These are phyloP conservation scores for Gossypium sturtianum DNA, from an alignment of 345 rosid species.

Conservation along the genomic window DNA sequence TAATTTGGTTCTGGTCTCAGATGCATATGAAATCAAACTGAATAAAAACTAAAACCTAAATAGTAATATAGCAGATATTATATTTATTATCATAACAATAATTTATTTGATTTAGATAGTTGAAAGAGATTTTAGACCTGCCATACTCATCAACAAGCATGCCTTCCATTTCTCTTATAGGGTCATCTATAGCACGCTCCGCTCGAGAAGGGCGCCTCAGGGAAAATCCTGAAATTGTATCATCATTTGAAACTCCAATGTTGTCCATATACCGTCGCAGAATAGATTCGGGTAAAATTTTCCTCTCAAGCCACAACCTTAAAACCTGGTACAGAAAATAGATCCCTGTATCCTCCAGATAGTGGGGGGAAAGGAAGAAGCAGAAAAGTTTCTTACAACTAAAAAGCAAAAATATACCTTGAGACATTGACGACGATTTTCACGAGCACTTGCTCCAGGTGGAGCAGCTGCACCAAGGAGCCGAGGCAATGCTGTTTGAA, in stretches of 20 bases:
- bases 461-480: slow-evolving; percentile 95
- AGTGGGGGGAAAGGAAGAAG: slow-evolving; percentile 10
- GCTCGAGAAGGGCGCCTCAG: slow-evolving; percentile 80
- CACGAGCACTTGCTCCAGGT: slow-evolving; percentile 72
- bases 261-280: slow-evolving; percentile 74
- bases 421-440: slow-evolving; percentile 94
- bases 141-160: slow-evolving; percentile 99
- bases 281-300: slow-evolving; percentile 75
- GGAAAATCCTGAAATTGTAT: slow-evolving; percentile 53
- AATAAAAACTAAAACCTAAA: neutral
- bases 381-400: neutral
- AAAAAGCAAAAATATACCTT: slow-evolving; percentile 44
- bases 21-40: neutral
- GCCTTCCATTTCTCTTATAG: slow-evolving; percentile 97
- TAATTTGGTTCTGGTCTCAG: neutral
- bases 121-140: slow-evolving; percentile 43
- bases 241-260: slow-evolving; percentile 72
- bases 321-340: slow-evolving; percentile 52
- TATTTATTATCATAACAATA: neutral
- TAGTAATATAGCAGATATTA: neutral
- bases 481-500: slow-evolving; percentile 90
- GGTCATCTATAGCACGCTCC: slow-evolving; percentile 91
- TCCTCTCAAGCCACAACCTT: slow-evolving; percentile 85
- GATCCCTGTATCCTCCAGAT: neutral
- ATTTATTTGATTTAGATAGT: neutral